Base-by-base conservation (phyloP, 2,329 filamentous ascomycete species). In the Plectosphaerella plurivora region DNA sequence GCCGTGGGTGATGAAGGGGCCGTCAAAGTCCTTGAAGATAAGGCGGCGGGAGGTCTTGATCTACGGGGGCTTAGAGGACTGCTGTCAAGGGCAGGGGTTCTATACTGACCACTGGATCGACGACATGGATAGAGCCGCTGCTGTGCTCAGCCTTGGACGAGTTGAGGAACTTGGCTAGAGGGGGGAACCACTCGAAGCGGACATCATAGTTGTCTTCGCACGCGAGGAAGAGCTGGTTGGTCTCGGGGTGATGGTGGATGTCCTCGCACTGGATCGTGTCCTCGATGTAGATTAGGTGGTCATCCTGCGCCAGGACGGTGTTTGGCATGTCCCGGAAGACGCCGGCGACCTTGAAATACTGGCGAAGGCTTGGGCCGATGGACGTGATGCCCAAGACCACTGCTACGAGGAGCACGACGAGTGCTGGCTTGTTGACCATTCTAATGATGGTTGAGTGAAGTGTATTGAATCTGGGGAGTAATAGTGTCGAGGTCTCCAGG, bases 1-100 rank as follows among this genome's bases (percentile, higher is more conserved):
- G 1, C 83, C 83, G 56, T 86, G 83, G 0, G 82, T 82, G 6
- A 78, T 60, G 48, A 85, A 83, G 0, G 79, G 71, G 0, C 72
- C 72, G 2, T 73, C 53, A 55, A 84, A 86, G 50, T 76, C 73
- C 7, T 75, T 66, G 15, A 84, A 72, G 0, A 60, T 55, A 3
- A 86, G 68, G 20, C 74, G 70, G 37, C 37, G 37, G 14, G 37
- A 39, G 15, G 14, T 39, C 16, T 39, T 39, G 15, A 16, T 39
- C 37, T 39, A 16, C 16, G 37, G 15, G 28, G 28, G 28, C 4
- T 33, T 2, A 33, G 28, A 33, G 28, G 28, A 33, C 22, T 33
- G 28, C 3, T 33, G 53, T n/a, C 15, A 28, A 15, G 63, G 53
- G 0, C 48, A 45, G 7, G 53, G 33, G 3, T 59, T 25, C 9